Evolutionary conservation across 306 rosid species (phyloP).

Genomic region (Medicago ruthenica): DNA sequence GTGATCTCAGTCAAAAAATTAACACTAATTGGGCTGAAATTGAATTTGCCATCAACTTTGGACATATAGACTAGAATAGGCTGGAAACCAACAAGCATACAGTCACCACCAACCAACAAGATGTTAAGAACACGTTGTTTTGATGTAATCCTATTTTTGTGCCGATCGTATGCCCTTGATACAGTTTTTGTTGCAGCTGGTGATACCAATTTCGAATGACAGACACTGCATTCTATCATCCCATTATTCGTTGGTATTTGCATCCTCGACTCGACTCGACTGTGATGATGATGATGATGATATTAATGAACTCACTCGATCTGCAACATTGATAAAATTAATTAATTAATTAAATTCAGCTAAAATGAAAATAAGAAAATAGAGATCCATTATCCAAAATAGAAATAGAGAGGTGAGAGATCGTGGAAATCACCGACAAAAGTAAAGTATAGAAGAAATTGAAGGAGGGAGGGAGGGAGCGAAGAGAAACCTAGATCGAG

Average conservation of each 20-base stretch:
- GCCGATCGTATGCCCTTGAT: constrained; percentile 91
- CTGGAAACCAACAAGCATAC: constrained; percentile 95
- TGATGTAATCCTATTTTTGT: constrained; percentile 75
- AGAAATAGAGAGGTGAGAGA: constrained; percentile 54
- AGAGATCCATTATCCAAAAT: constrained; percentile 31
- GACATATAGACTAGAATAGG: constrained; percentile 98
- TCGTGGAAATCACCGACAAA: constrained; percentile 53
- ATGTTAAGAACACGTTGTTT: constrained; percentile 83
- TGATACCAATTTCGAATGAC: constrained; percentile 89
- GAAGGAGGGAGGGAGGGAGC: constrained; percentile 30
- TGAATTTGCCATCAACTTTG: constrained; percentile 98
- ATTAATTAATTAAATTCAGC: too few relatives aligned
- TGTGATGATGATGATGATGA: too few relatives aligned
- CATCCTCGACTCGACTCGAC: too few relatives aligned
- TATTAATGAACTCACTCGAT: constrained; percentile 55
- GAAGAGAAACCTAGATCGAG: constrained; percentile 54
- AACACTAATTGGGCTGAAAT: constrained; percentile 96
- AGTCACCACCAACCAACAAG: constrained; percentile 95
- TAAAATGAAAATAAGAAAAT: neutral
- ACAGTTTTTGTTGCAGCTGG: constrained; percentile 61
- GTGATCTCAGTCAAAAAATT: constrained; percentile 92
- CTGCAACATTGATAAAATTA: too few relatives aligned
- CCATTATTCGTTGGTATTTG: constrained; percentile 59
- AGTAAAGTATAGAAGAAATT: neutral
- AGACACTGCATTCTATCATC: constrained; percentile 96